Evolutionary conservation across 306 rosid genomes (phyloP), one percentile per base, ranked within the genome.

Genomic region (Notholithocarpus densiflorus): DNA sequence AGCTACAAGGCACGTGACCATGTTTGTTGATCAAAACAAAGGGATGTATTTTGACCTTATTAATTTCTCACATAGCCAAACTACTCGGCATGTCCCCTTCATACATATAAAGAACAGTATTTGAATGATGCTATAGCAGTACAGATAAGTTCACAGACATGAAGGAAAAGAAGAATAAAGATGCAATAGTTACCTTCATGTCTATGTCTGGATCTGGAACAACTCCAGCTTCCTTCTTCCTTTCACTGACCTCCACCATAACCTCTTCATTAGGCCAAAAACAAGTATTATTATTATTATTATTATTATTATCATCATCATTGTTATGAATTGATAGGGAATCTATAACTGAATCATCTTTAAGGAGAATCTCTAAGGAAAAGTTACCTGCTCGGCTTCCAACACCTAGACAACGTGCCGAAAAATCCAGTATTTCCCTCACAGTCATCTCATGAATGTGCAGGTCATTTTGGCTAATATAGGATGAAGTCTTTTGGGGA

Each of bases 401-500:
- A 52, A 86, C 84, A 37, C 97, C 97, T 68, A 90, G 96, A 79
- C 92, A 92, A 21, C 85, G 79, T 11, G 96, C 91, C 54, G 97
- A 88, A 83, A 88, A 90, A 72, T 92, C 91, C 3, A 92, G 83
- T 66, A 87, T 92, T 85, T 92, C 97, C 83, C 93, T 90, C 45
- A 92, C 97, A 7, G 97, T 92, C 91, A 90, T 88, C 56, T 89
- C 85, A 11, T 92, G 86, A 69, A 90, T 85, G 84, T 89, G 92
- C 68, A 88, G 51, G 66, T 92, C 97, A 78, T 72, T 43, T 76
- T 92, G 97, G 79, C 97, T 92, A 56, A 90, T 87, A 75, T 90
- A 90, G 6, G 97, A 87, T 34, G 92, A 85, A 6, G 89, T 86
- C 66, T 86, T 90, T 81, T 90, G 91, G 18, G 96, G 90, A 20